A percentile compares a stretch with the other conserved stretches of the same genome.
Conservation (phyloP, 2,329 filamentous ascomycete genomes). For the Hansfordia pulvinata region DNA sequence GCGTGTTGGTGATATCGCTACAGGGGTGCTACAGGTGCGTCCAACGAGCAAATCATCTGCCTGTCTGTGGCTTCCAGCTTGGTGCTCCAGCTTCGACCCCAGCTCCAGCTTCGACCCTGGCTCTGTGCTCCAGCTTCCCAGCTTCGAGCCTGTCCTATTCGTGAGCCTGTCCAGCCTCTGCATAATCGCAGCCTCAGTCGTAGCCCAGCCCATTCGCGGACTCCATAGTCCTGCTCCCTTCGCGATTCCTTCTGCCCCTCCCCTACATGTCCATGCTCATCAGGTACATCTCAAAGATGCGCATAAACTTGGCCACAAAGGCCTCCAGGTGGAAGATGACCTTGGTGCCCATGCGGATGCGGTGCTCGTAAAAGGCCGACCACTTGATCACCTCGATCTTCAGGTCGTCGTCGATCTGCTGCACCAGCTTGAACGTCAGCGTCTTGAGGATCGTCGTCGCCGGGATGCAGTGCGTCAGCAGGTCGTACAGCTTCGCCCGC, state of each 20-base stretch:
- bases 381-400: slow-evolving; percentile 90
- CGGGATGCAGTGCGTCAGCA: slow-evolving; percentile 94
- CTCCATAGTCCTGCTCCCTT: slow-evolving; percentile 1
- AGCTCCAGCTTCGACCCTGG: too few relatives aligned
- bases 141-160: too few relatives aligned
- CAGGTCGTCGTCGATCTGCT: slow-evolving; percentile 73
- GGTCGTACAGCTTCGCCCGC: slow-evolving; percentile 87
- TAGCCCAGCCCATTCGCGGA: too few relatives aligned
- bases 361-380: slow-evolving; percentile 95
- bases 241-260: neutral
- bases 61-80: too few relatives aligned
- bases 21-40: too few relatives aligned
- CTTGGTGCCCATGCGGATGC: slow-evolving; percentile 83
- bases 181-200: too few relatives aligned
- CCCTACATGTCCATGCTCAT: slow-evolving; percentile 69
- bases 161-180: too few relatives aligned
- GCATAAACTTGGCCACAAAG: slow-evolving; percentile 98
- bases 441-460: slow-evolving; percentile 90
- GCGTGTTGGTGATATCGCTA: too few relatives aligned
- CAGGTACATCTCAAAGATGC: slow-evolving; percentile 78
- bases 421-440: slow-evolving; percentile 83
- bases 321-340: slow-evolving; percentile 97
- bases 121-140: too few relatives aligned
- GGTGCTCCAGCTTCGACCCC: too few relatives aligned
- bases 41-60: too few relatives aligned